Base-by-base conservation (phyloP, 2,329 filamentous ascomycete species). In the Fusarium chaquense region DNA sequence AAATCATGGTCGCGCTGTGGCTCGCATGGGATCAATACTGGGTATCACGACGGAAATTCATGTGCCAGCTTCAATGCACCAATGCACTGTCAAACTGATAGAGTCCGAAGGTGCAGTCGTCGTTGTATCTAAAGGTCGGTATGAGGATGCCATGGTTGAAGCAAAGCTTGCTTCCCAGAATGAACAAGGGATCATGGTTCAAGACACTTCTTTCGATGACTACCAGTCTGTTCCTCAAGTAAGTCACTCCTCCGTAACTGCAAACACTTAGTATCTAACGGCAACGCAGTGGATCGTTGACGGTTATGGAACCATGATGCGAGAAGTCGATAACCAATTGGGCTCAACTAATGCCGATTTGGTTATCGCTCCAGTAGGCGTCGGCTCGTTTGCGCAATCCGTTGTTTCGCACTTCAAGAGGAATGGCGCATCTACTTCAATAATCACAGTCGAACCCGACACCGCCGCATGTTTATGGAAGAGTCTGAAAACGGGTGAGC, bases 1-100 rank as follows among this genome's bases (percentile, higher is more conserved):
- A 0, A 95, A 95, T 68, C 91, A 92, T 82, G 92, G 93, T 0
- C 83, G 91, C 3, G 92, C 93, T 0, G 85, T 93, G 2, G 90
- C 91, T 0, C 83, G 86, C 9, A 93, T 94, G 87, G 90, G 86
- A 0, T 81, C 79, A 41, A 82, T 89, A 13, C 79, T 95, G 12
- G 82, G 80, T 0, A 77, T 93, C 1, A 73, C 80, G 0, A 84
- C 84, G 0, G 80, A 81, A 18, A 87, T 94, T 6, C 90, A 87
- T 70, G 90, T 94, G 2, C 90, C 91, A 0, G 74, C 73, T 0
- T 83, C 81, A 26, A 87, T 93, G 83, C 82, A 86, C 45, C 74
- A 79, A 8, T 78, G 79, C 2, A 91, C 90, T 0, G 81, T 83
- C 28, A 77, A 80, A 1, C 78, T 84, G 18, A 91, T 95, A 30